A percentile compares a stretch with the other conserved stretches of the same genome.
These are phyloP conservation scores for Calonectria fujianensis DNA, from an alignment of 2,329 filamentous ascomycete species.

Conservation along the genomic window DNA sequence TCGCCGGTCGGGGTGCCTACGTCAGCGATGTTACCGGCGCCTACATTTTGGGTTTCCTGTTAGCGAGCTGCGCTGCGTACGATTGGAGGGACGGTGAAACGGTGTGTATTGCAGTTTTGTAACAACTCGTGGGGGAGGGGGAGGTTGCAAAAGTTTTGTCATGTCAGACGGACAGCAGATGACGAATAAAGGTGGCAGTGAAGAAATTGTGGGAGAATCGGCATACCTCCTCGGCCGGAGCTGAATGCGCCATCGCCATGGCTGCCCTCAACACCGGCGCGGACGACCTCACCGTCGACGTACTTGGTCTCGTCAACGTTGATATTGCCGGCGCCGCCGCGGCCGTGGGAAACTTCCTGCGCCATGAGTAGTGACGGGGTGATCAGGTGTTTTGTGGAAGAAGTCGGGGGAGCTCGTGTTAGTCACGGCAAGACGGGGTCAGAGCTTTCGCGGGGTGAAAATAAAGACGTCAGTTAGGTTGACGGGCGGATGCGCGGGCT, in stretches of 20 bases:
- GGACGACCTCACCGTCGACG: constrained; percentile 77
- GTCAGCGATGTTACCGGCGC: constrained; percentile 76
- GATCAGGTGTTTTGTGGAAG: constrained; percentile 13
- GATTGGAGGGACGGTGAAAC: constrained; percentile 5
- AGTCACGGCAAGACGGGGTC: constrained; percentile 10
- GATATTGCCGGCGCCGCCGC: constrained; percentile 78
- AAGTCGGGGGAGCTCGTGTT: constrained; percentile 6
- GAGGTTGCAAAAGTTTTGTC: constrained; percentile 5
- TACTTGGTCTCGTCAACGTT: constrained; percentile 74
- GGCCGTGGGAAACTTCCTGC: constrained; percentile 75
- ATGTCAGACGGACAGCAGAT: constrained; percentile 24
- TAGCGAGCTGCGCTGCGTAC: constrained; percentile 25
- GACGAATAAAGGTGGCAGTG: constrained; percentile 20
- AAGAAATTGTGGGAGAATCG: constrained; percentile 20
- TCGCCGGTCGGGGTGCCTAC: constrained; percentile 60
- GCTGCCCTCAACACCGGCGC: constrained; percentile 71
- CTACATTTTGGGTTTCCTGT: constrained; percentile 57
- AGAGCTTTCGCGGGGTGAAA: constrained; percentile 29
- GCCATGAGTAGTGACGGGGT: constrained; percentile 55
- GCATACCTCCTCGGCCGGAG: constrained; percentile 75
- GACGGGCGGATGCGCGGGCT: constrained; percentile 42
- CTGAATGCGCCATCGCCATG: constrained; percentile 76
- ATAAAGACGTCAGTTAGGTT: constrained; percentile 38
- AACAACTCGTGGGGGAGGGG: constrained; percentile 22
- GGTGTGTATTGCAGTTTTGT: constrained; percentile 15